Percentiles rank a stretch among this genome's conserved stretches.
These are phyloP conservation scores for Phytophthora tubulina DNA, from an alignment of 352 stramenopile genomes.

Conservation along the genomic window DNA sequence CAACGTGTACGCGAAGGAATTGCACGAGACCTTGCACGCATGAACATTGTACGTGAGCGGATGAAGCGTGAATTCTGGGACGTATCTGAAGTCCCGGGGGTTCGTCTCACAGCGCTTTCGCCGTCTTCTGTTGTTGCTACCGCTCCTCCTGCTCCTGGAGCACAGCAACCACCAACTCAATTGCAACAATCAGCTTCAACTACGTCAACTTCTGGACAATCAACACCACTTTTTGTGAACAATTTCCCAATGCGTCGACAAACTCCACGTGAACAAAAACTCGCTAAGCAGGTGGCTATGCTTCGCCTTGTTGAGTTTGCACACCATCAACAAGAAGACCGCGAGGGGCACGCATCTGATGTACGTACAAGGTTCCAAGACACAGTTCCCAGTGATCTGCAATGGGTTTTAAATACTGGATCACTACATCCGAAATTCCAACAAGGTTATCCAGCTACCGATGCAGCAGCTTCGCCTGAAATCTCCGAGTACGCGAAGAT, in stretches of 20 bases:
- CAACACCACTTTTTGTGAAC: constrained; percentile 57
- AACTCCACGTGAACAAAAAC: constrained; percentile 54
- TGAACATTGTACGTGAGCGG: constrained; percentile 81
- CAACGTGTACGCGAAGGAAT: constrained; percentile 77
- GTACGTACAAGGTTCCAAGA: constrained; percentile 58
- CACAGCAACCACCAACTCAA: constrained; percentile 4
- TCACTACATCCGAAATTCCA: constrained; percentile 50
- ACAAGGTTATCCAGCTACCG: constrained; percentile 7
- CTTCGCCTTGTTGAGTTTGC: constrained; percentile 74
- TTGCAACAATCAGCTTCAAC: background rate
- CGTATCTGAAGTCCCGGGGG: constrained; percentile 70
- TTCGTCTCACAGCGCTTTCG: constrained; percentile 67
- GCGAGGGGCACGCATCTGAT: constrained; percentile 26
- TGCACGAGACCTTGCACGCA: constrained; percentile 72
- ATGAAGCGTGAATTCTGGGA: constrained; percentile 95
- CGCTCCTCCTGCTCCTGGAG: background rate
- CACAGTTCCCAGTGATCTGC: constrained; percentile 54
- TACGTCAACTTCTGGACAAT: constrained; percentile 9
- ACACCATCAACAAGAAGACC: constrained; percentile 65
- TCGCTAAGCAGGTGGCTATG: constrained; percentile 63
- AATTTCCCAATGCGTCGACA: constrained; percentile 87
- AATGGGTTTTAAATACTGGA: constrained; percentile 70
- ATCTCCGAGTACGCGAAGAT: constrained; percentile 46
- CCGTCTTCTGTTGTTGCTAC: constrained; percentile 14
- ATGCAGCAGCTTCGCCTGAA: constrained; percentile 6